These are phyloP conservation scores for Diutina scorzettiae DNA, from an alignment of 1,139 yeast species.

Conservation along the genomic window DNA sequence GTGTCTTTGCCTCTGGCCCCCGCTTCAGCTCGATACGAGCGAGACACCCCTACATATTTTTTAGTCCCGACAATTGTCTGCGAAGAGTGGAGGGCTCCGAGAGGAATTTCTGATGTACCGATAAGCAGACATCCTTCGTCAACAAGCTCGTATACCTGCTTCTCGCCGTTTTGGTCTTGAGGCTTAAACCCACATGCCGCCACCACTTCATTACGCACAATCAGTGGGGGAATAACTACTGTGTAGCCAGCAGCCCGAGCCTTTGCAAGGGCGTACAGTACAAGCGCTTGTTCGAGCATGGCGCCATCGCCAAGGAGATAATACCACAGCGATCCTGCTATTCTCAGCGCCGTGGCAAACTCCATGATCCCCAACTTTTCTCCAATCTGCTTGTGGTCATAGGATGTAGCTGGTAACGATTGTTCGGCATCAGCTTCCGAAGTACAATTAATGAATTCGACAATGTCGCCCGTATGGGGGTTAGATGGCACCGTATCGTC, in stretches of 20 bases:
- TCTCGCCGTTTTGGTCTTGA: slow-evolving; percentile 76
- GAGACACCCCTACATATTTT: slow-evolving; percentile 67
- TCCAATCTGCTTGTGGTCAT: slow-evolving; percentile 62
- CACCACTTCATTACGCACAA: slow-evolving; percentile 67
- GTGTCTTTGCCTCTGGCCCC: slow-evolving; percentile 95
- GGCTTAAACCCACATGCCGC: slow-evolving; percentile 95
- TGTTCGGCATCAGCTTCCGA: slow-evolving; percentile 16
- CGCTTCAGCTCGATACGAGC: slow-evolving; percentile 93
- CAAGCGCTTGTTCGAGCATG: slow-evolving; percentile 74
- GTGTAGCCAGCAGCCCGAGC: slow-evolving; percentile 62
- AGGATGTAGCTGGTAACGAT: slow-evolving; percentile 13
- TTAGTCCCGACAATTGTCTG: slow-evolving; percentile 15
- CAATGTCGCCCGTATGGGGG: slow-evolving; percentile 28
- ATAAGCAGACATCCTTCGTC: slow-evolving; percentile 51
- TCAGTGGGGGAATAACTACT: slow-evolving; percentile 73
- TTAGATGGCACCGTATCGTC: slow-evolving; percentile 37
- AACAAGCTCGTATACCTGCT: slow-evolving; percentile 63
- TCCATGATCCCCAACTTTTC: slow-evolving; percentile 53
- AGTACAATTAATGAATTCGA: slow-evolving; percentile 36
- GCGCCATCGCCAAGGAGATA: slow-evolving; percentile 84
- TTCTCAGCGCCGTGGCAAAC: slow-evolving; percentile 55
- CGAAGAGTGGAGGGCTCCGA: slow-evolving; percentile 58
- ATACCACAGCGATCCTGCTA: slow-evolving; percentile 86
- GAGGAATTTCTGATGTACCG: slow-evolving; percentile 93
- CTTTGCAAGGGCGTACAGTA: slow-evolving; percentile 59